Conservation (phyloP, 2,329 filamentous ascomycete genomes). For the Grosmannia clavigera region DNA sequence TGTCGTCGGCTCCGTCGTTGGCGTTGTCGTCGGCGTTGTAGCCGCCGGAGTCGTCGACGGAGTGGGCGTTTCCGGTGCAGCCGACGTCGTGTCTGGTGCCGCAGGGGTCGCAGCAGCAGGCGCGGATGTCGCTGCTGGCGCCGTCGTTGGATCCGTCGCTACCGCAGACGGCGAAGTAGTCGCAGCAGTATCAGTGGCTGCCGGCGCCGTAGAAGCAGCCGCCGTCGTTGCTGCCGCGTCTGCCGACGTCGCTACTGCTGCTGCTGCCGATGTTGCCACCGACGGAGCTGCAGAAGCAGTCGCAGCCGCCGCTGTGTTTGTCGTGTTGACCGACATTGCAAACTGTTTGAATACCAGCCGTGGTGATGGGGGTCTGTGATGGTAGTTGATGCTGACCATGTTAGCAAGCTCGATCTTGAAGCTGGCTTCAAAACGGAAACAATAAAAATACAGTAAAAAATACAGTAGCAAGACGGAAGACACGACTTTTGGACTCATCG, state of each 20-base stretch:
- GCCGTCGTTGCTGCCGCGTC: neutral
- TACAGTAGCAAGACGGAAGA: neutral
- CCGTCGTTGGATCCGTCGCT: neutral
- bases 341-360: conserved; percentile 16
- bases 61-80: neutral
- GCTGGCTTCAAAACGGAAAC: neutral
- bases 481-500: neutral
- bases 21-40: neutral
- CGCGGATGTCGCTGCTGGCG: neutral
- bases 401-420: conserved; percentile 12
- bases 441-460: neutral
- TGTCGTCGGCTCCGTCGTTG: neutral
- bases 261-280: conserved; percentile 5
- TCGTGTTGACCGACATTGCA: conserved; percentile 17
- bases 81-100: conserved; percentile 1
- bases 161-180: neutral
- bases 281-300: neutral
- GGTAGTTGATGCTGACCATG: conserved; percentile 12
- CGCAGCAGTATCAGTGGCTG: conserved; percentile 13
- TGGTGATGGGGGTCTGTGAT: conserved; percentile 14
- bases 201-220: neutral
- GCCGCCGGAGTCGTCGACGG: neutral
- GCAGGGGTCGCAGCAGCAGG: neutral
- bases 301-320: conserved; percentile 12
- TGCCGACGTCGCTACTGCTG: neutral